Evolutionary conservation across 2,329 filamentous ascomycete species (phyloP).

Genomic region (Graphilbum ipis-grandicollis): DNA sequence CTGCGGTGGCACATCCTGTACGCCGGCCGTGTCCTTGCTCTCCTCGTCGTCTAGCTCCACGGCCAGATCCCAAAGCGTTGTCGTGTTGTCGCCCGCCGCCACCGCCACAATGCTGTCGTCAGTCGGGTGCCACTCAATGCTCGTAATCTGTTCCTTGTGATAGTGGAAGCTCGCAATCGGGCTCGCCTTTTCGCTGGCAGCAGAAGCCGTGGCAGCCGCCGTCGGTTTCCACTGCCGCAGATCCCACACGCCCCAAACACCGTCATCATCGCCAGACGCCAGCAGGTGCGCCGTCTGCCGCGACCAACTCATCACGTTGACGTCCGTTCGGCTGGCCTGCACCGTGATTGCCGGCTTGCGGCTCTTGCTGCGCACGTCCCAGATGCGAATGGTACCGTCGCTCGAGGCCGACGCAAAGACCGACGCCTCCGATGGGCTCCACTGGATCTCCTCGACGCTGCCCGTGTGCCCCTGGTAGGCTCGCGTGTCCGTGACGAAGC

Average conservation of each 20-base stretch:
- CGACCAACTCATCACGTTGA: constrained; percentile 96
- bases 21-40: constrained; percentile 71
- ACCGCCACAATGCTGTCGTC: constrained; percentile 93
- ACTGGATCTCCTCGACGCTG: constrained; percentile 89
- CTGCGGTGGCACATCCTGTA: constrained; percentile 84
- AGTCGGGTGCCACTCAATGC: constrained; percentile 91
- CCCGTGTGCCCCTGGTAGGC: constrained; percentile 70
- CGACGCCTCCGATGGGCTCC: constrained; percentile 82
- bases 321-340: constrained; percentile 66
- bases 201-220: constrained; percentile 13
- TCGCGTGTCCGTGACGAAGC: constrained; percentile 73
- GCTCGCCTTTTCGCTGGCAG: constrained; percentile 35
- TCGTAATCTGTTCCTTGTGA: constrained; percentile 93
- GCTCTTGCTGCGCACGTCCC: constrained; percentile 86
- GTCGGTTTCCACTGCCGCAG: constrained; percentile 80
- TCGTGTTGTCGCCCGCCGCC: constrained; percentile 79
- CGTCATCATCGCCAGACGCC: constrained; percentile 83
- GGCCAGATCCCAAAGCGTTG: constrained; percentile 91
- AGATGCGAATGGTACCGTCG: constrained; percentile 89
- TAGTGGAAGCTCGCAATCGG: constrained; percentile 90
- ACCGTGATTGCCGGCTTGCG: constrained; percentile 77
- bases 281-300: constrained; percentile 74
- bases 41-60: constrained; percentile 97
- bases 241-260: constrained; percentile 92
- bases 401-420: constrained; percentile 90